A percentile compares a stretch with the other conserved stretches of the same genome.
Evolutionary conservation across 2,329 filamentous ascomycete species (phyloP).

Genomic region (Trichoderma harzianum): DNA sequence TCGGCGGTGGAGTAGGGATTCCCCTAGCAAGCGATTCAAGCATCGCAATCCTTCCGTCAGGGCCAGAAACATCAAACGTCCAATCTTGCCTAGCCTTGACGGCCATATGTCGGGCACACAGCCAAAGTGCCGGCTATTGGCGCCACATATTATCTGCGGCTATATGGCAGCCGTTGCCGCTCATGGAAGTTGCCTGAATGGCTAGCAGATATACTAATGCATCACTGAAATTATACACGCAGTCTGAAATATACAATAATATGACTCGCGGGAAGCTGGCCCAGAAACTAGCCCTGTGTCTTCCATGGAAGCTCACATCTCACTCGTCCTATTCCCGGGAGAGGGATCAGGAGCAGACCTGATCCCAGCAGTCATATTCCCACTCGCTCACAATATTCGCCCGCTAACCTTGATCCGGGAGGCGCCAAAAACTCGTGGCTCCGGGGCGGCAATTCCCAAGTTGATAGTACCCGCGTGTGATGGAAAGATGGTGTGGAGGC

Average conservation of each 20-base stretch:
- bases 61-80: background rate
- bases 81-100: constrained; percentile 3
- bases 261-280: background rate
- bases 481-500: constrained; percentile 2
- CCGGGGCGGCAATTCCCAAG: constrained; percentile 2
- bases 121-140: constrained; percentile 12
- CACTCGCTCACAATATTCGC: background rate
- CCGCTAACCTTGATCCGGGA: constrained; percentile 15
- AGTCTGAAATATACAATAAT: background rate
- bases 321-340: background rate
- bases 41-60: constrained; percentile 4
- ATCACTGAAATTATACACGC: background rate
- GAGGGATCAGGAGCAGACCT: background rate
- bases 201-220: background rate
- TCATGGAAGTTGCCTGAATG: background rate
- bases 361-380: background rate
- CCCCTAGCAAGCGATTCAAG: background rate
- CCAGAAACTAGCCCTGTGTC: background rate
- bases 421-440: constrained; percentile 7
- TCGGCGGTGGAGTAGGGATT: background rate
- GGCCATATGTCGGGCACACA: constrained; percentile 11
- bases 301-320: background rate
- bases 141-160: constrained; percentile 1
- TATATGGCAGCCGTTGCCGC: background rate
- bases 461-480: background rate